A percentile compares a stretch with the other conserved stretches of the same genome.
phyloP scores from a whole-genome alignment of 495 filamentous ascomycete genomes.

The Chaetomium cochliodes region DNA sequence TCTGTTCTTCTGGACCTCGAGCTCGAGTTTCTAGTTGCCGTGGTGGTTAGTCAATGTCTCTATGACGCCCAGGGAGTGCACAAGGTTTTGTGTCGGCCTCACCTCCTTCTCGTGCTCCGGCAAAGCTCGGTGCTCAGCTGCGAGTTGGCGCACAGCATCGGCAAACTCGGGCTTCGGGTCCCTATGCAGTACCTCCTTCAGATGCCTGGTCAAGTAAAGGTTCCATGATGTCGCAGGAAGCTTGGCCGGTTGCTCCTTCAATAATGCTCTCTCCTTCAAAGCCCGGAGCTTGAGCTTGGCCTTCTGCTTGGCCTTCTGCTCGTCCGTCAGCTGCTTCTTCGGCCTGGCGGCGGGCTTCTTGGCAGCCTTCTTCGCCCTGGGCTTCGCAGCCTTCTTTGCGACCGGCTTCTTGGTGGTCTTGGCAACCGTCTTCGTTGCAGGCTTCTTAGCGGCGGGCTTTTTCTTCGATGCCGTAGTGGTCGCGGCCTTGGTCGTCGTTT shows the following conservation, averaged over 20 bases:
- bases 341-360: conserved; percentile 24
- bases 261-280: conserved; percentile 32
- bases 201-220: conserved; percentile 24
- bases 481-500: conserved; percentile 11
- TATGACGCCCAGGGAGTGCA: background rate
- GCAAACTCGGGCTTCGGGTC: background rate
- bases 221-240: conserved; percentile 25
- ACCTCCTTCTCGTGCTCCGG: conserved; percentile 35
- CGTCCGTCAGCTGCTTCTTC: conserved; percentile 28
- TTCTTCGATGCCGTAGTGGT: background rate
- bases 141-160: conserved; percentile 11
- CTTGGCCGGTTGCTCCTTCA: conserved; percentile 28
- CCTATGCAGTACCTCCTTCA: background rate
- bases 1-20: conserved; percentile 50
- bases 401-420: background rate
- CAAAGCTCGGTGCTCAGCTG: conserved; percentile 30
- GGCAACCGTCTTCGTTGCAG: background rate
- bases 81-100: conserved; percentile 6
- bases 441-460: conserved; percentile 20
- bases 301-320: conserved; percentile 23
- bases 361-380: conserved; percentile 21
- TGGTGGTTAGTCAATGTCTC: conserved; percentile 9
- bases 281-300: conserved; percentile 19
- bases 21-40: conserved; percentile 38
- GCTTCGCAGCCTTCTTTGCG: conserved; percentile 23